A percentile compares a stretch with the other conserved stretches of the same genome.
Evolutionary conservation across 768 basidiomycete genomes (phyloP).

Genomic region (Phlebiopsis flavidoalba): DNA sequence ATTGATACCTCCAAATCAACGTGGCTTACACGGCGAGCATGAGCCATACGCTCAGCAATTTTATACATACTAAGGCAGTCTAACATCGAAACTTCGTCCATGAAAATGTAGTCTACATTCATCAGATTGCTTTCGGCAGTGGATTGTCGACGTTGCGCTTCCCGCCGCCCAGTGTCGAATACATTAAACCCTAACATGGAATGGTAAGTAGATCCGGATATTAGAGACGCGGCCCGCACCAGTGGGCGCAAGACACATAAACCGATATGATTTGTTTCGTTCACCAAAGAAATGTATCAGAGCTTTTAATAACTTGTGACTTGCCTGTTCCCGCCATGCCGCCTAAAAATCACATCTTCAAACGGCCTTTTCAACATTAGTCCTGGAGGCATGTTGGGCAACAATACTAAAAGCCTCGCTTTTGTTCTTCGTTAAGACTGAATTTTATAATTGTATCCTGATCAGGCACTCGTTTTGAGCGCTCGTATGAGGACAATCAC

Average conservation of each 20-base stretch:
- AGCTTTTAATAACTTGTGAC: constrained; percentile 19
- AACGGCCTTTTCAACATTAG: neutral
- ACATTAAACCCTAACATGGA: constrained; percentile 10
- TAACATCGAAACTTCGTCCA: constrained; percentile 43
- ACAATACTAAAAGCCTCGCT: constrained; percentile 17
- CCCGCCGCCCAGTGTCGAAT: neutral
- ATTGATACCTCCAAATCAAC: constrained; percentile 34
- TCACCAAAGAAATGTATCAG: constrained; percentile 8
- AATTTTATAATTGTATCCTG: constrained; percentile 4
- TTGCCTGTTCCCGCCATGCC: constrained; percentile 23
- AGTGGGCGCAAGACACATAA: constrained; percentile 18
- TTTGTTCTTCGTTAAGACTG: constrained; percentile 16
- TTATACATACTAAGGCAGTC: constrained; percentile 23
- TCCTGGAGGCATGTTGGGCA: constrained; percentile 14
- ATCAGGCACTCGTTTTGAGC: too few species aligned
- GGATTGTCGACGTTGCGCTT: neutral
- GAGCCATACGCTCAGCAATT: constrained; percentile 21
- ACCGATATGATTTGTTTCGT: constrained; percentile 6
- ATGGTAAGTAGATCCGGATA: constrained; percentile 21
- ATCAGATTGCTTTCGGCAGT: constrained; percentile 3
- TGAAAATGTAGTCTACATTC: constrained; percentile 35
- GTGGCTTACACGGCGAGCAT: constrained; percentile 11
- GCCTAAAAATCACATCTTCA: constrained; percentile 20
- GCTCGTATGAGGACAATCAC: neutral
- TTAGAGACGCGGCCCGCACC: constrained; percentile 17